These are phyloP conservation scores for Akanthomyces uredinophilus DNA, from an alignment of 2,329 filamentous ascomycete species.

Conservation along the genomic window DNA sequence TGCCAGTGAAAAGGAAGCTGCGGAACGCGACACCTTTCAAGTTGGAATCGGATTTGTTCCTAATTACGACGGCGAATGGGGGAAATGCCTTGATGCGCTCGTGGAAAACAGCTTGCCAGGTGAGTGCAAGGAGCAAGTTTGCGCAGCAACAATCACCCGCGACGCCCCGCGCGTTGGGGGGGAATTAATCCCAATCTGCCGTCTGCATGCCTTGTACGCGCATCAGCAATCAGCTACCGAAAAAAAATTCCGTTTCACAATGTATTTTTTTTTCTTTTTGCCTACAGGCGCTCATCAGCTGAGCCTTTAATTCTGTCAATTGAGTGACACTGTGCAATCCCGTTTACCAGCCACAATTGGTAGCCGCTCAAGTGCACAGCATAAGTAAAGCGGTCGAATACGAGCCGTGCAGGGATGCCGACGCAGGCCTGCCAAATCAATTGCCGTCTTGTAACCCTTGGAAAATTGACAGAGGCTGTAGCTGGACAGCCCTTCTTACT, in stretches of 20 bases:
- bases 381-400: too few species aligned
- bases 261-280: too few species aligned
- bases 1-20: not conserved
- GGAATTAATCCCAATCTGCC: not conserved
- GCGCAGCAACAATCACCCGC: not conserved
- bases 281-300: too few species aligned
- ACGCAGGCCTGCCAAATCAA: too few species aligned
- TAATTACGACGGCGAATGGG: not conserved
- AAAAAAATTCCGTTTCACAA: not conserved
- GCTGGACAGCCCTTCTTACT: too few species aligned
- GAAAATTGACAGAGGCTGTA: too few species aligned
- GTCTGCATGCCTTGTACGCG: not conserved
- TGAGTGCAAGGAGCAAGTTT: slow-evolving; percentile 4
- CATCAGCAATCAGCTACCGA: not conserved
- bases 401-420: too few species aligned
- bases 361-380: too few species aligned
- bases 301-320: too few species aligned
- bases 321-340: too few species aligned
- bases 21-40: not conserved
- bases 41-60: not conserved
- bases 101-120: not conserved
- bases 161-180: slow-evolving; percentile 1
- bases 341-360: too few species aligned
- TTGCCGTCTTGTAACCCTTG: too few species aligned
- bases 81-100: not conserved